Evolutionary conservation across 1,284 basidiomycete species (phyloP), one percentile per base, ranked within the genome.

Genomic region (Moniliella sp.): DNA sequence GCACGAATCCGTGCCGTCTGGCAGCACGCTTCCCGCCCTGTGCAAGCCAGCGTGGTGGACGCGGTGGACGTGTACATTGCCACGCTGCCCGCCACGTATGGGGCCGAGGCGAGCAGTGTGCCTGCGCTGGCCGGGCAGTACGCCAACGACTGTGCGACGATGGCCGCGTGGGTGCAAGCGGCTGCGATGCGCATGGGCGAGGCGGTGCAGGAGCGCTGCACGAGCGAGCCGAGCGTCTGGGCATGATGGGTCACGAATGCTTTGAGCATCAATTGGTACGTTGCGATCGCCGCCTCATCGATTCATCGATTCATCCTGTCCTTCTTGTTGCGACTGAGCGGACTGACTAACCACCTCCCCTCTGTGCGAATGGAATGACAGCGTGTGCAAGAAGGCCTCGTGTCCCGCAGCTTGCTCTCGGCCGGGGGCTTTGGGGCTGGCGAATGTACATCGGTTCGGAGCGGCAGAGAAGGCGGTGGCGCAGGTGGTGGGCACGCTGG

Each of bases 81-180:
- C 0, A 62, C 86, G 18, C 75, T 78, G 57, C 80, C 79, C n/a
- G 69, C 76, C 4, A 67, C 69, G 26, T 75, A 75, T 42, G 62
- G 66, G 1, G 51, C 64, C 15, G 64, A 67, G 16, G 61, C 81
- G 21, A 50, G 62, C 9, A 62, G 68, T 18, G 67, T 70, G 0
- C 66, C 75, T 4, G 70, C 72, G 10, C 63, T 69, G 16, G 66
- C 71, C 1, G 75, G 93, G 69, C 72, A 76, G 32, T 78, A 80
- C 53, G 74, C 78, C n/a, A 94, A 94, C 59, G 80, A 91, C 44
- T 82, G 76, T 45, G 55, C 69, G 15, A 83, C 76, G 57, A 64
- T 93, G 9, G 61, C 66, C 0, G 42, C 50, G 4, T 47, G 59
- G 26, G 46, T 64, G 3, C 74, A 75, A 42, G 67, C 65, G 34